Conservation (phyloP, 805 yeast genomes). For the Ogataea thermomethanolica region DNA sequence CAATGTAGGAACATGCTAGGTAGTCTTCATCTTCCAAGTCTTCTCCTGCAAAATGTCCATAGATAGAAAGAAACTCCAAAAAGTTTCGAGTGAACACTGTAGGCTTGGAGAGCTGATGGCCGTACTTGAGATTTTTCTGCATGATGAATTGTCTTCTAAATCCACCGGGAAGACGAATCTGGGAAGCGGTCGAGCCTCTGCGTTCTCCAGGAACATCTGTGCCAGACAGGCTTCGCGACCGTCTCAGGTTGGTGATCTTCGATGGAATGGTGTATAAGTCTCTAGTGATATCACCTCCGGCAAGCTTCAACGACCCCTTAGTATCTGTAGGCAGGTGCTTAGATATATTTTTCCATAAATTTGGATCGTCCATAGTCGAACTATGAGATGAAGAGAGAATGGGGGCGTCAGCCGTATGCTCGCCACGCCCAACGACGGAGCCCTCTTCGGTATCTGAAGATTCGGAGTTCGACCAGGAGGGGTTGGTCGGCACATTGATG, state of each 20-base stretch:
- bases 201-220: constrained; percentile 36
- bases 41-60: constrained; percentile 88
- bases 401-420: constrained; percentile 1
- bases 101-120: constrained; percentile 32
- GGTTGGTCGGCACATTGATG: constrained; percentile 1
- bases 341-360: constrained; percentile 31
- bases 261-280: constrained; percentile 38
- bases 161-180: constrained; percentile 76
- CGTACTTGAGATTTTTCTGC: constrained; percentile 27
- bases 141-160: constrained; percentile 68
- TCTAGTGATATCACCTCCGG: constrained; percentile 52
- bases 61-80: constrained; percentile 70
- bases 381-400: constrained; percentile 21
- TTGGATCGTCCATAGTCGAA: constrained; percentile 33
- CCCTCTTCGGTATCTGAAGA: constrained; percentile 12
- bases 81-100: constrained; percentile 66
- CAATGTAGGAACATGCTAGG: constrained; percentile 44
- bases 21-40: constrained; percentile 66
- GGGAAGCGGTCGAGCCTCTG: constrained; percentile 63
- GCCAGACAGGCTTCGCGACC: constrained; percentile 31
- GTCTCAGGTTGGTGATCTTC: constrained; percentile 15
- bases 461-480: constrained; percentile 22
- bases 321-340: constrained; percentile 37
- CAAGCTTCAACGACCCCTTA: constrained; percentile 35
- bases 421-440: constrained; percentile 10